Percentiles rank a stretch among this genome's conserved stretches.
Conservation (phyloP, 768 basidiomycete genomes). For the Rhizopogon rudus region DNA sequence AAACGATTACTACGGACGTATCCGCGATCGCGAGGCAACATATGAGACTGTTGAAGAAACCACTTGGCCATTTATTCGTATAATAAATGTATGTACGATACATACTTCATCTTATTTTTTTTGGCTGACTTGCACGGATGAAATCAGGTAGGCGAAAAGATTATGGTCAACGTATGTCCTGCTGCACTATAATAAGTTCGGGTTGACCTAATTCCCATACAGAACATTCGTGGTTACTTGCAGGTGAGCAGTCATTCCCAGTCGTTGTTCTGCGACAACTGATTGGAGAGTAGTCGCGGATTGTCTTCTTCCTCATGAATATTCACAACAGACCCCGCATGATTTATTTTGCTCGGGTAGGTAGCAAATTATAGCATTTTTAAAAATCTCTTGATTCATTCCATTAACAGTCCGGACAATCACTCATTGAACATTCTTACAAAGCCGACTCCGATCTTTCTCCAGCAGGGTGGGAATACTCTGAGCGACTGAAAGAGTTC, state of each 20-base stretch:
- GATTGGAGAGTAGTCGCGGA: conserved; percentile 59
- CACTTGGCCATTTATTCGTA: conserved; percentile 91
- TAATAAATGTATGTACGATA: conserved; percentile 62
- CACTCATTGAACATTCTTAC: conserved; percentile 96
- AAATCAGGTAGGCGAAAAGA: conserved; percentile 85
- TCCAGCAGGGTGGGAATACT: conserved; percentile 93
- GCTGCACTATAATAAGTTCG: neutral
- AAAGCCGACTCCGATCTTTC: conserved; percentile 98
- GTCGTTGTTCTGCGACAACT: neutral
- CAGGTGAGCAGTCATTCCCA: conserved; percentile 42
- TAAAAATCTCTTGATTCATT: neutral
- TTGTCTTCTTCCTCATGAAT: conserved; percentile 99
- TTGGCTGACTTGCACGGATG: conserved; percentile 5
- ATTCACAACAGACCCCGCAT: conserved; percentile 91
- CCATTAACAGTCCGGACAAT: conserved; percentile 82
- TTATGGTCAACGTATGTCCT: conserved; percentile 71
- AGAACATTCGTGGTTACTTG: conserved; percentile 87
- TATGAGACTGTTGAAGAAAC: conserved; percentile 92
- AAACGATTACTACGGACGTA: conserved; percentile 87
- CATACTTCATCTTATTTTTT: neutral
- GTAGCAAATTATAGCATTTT: conserved; percentile 20
- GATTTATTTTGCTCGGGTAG: conserved; percentile 93
- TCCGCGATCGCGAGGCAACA: conserved; percentile 76
- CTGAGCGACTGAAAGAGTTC: conserved; percentile 84
- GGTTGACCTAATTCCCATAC: conserved; percentile 1